Evolutionary conservation across 352 stramenopile species (phyloP).

Genomic region (Globisporangium lucens): DNA sequence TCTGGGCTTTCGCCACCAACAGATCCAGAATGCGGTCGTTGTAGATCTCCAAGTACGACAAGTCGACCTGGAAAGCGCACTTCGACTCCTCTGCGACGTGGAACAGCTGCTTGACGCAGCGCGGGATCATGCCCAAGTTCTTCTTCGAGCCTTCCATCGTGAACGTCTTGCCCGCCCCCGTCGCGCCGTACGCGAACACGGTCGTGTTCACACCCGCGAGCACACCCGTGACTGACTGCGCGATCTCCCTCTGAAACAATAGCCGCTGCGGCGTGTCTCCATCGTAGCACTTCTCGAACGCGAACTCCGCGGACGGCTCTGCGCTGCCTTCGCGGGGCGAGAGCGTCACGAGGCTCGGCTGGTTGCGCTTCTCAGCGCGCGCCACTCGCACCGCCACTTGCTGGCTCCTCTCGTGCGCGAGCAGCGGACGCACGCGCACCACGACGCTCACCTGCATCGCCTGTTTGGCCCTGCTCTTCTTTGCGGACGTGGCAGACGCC

Average conservation of each 20-base stretch:
- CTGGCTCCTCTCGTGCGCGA: constrained; percentile 27
- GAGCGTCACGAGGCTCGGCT: constrained; percentile 20
- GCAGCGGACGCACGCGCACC: constrained; percentile 36
- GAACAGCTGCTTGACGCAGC: constrained; percentile 44
- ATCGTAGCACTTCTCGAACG: constrained; percentile 47
- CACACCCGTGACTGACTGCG: constrained; percentile 29
- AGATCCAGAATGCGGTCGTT: constrained; percentile 87
- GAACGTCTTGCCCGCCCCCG: constrained; percentile 63
- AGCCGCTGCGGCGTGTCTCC: constrained; percentile 29
- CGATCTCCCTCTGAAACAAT: constrained; percentile 41
- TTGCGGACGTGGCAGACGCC: background rate
- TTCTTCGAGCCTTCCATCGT: constrained; percentile 58
- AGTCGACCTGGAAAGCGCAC: constrained; percentile 24
- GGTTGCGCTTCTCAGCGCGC: constrained; percentile 14
- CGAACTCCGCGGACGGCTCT: constrained; percentile 17
- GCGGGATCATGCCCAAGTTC: constrained; percentile 50
- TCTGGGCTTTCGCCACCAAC: constrained; percentile 30
- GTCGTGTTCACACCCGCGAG: constrained; percentile 46
- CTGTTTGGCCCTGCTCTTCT: constrained; percentile 3
- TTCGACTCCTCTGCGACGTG: constrained; percentile 25
- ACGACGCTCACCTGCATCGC: constrained; percentile 35
- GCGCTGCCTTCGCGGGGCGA: background rate
- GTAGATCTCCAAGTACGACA: constrained; percentile 87
- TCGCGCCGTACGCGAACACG: constrained; percentile 59
- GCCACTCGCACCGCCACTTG: constrained; percentile 18